phyloP scores from a whole-genome alignment of 805 yeast genomes.

The Scheffersomyces ergatensis region DNA sequence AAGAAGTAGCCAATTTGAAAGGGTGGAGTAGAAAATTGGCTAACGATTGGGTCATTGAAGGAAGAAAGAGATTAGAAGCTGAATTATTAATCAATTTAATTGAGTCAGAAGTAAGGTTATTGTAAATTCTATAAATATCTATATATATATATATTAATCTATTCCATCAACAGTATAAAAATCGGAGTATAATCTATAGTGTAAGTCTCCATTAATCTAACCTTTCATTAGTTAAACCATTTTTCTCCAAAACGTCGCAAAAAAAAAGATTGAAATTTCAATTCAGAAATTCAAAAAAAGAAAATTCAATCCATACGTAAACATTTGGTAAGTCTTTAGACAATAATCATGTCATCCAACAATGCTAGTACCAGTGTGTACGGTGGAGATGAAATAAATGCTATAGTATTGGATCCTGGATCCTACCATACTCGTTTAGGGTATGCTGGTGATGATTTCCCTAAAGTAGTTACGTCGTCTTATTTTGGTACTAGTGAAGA shows the following conservation, averaged over 20 bases:
- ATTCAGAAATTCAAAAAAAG: too few species aligned
- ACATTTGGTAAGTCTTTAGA: too few species aligned
- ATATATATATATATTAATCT: neutral
- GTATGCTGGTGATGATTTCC: constrained; percentile 89
- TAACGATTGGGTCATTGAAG: constrained; percentile 86
- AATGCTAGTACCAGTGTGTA: constrained; percentile 20
- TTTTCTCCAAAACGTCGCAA: too few species aligned
- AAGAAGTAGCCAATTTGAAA: constrained; percentile 82
- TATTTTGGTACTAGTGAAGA: constrained; percentile 33
- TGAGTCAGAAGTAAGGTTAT: constrained; percentile 55
- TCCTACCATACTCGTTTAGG: constrained; percentile 82
- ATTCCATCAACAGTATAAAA: too few species aligned
- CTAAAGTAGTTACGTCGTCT: constrained; percentile 74
- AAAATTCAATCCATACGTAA: too few species aligned
- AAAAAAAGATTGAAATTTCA: too few species aligned
- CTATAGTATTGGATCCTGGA: constrained; percentile 90
- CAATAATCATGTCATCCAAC: constrained; percentile 22
- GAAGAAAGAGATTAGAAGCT: constrained; percentile 84
- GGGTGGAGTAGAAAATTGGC: constrained; percentile 94
- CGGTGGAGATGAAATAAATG: constrained; percentile 77
- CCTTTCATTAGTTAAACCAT: too few species aligned
- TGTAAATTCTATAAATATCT: constrained; percentile 10
- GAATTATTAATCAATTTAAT: constrained; percentile 73
- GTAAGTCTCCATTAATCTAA: too few species aligned
- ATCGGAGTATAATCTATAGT: too few species aligned